phyloP scores from a whole-genome alignment of 140 eudicot species.

The Stevia rebaudiana region DNA sequence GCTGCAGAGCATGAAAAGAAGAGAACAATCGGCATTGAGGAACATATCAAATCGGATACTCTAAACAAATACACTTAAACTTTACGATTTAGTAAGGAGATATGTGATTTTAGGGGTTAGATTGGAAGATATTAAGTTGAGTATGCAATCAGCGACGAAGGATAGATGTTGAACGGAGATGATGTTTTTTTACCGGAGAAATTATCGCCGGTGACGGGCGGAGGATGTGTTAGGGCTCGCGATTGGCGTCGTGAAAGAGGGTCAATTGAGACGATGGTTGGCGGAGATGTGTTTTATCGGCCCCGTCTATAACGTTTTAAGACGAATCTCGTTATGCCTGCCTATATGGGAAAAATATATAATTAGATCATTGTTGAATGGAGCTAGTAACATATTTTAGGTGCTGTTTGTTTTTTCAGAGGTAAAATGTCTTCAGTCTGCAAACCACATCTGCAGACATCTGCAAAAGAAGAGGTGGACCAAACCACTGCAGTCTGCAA shows the following conservation, averaged over 20 bases:
- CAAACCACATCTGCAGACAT: too few relatives aligned
- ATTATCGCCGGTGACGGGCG: not conserved
- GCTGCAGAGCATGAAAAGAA: conserved; percentile 8
- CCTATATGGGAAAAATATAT: too few relatives aligned
- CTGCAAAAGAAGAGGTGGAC: too few relatives aligned
- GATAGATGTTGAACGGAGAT: not conserved
- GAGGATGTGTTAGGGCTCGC: conserved; percentile 1
- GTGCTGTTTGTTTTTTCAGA: too few relatives aligned
- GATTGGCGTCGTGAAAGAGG: not conserved
- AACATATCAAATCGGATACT: not conserved
- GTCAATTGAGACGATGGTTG: too few relatives aligned
- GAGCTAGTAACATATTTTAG: too few relatives aligned
- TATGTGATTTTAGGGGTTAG: not conserved
- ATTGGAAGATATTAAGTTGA: not conserved
- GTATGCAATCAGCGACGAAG: not conserved
- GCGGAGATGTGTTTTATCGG: conserved; percentile 1
- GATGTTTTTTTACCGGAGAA: conserved; percentile 5
- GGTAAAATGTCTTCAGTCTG: too few relatives aligned
- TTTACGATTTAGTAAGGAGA: not conserved
- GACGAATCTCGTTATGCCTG: not conserved
- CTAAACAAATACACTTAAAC: not conserved
- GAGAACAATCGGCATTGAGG: not conserved
- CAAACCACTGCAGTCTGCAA: too few relatives aligned
- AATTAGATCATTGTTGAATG: too few relatives aligned
- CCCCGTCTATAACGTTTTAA: not conserved